phyloP scores from a whole-genome alignment of 1,284 basidiomycete genomes.

The Sporisorium graminicola region DNA sequence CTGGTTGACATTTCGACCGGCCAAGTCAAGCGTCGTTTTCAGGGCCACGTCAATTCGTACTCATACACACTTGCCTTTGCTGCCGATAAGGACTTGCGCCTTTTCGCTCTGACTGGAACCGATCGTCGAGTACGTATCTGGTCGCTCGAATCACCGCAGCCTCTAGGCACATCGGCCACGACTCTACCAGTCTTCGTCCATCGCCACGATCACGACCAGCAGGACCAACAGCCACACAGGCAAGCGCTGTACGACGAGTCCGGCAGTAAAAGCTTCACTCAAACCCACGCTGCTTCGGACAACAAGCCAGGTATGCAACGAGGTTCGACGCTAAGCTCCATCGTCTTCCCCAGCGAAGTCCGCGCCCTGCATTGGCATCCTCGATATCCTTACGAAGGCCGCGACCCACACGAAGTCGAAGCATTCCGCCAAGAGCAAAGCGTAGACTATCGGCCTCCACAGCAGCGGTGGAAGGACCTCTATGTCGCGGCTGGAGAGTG shows the following conservation, averaged over 20 bases:
- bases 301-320: background rate
- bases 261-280: background rate
- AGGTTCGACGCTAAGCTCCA: constrained; percentile 19
- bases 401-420: constrained; percentile 13
- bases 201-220: background rate
- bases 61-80: constrained; percentile 25
- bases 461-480: constrained; percentile 29
- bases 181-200: constrained; percentile 1
- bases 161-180: constrained; percentile 10
- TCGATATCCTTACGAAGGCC: constrained; percentile 13
- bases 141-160: constrained; percentile 35
- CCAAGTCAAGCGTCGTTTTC: constrained; percentile 3
- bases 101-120: constrained; percentile 33
- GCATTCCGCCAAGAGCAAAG: constrained; percentile 3
- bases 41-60: constrained; percentile 44
- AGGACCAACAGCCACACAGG: background rate
- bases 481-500: constrained; percentile 22
- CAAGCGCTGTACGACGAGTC: constrained; percentile 12
- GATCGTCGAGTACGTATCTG: constrained; percentile 34
- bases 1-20: constrained; percentile 11
- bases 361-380: constrained; percentile 30
- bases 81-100: constrained; percentile 12
- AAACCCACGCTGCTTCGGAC: background rate
- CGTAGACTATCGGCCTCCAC: background rate
- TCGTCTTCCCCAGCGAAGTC: constrained; percentile 14